A percentile compares a stretch with the other conserved stretches of the same genome.
These are phyloP conservation scores for Selenicereus undatus DNA, from an alignment of 148 eudicot genomes.

Conservation along the genomic window DNA sequence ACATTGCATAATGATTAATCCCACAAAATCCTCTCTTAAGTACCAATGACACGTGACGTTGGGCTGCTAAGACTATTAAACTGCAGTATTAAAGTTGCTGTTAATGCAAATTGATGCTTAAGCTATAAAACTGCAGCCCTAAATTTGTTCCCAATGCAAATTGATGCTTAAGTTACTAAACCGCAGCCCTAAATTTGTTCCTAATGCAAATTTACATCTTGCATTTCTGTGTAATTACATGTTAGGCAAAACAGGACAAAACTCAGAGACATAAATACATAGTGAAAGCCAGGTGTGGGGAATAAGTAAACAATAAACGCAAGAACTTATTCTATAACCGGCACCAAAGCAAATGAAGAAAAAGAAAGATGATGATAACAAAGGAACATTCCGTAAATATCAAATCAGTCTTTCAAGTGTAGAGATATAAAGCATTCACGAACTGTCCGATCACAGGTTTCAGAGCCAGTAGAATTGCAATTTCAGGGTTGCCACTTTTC, in stretches of 20 bases:
- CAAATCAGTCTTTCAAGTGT: constrained; percentile 9
- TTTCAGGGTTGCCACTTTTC: constrained; percentile 13
- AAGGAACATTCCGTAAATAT: constrained; percentile 18
- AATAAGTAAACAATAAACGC: not conserved
- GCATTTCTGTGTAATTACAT: constrained; percentile 18
- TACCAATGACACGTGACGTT: not conserved
- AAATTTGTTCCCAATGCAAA: not conserved
- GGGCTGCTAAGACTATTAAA: constrained; percentile 11
- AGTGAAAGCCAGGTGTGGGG: not conserved
- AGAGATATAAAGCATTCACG: constrained; percentile 13
- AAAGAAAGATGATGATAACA: constrained; percentile 20
- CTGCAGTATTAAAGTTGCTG: not conserved
- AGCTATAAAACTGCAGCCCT: no score
- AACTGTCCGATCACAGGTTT: constrained; percentile 19
- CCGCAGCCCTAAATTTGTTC: no score
- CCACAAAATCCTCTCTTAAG: not conserved
- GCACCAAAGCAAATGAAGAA: constrained; percentile 7
- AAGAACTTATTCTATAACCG: constrained; percentile 27
- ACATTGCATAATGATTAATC: not conserved
- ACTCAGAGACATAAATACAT: not conserved
- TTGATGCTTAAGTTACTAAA: not conserved
- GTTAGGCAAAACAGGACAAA: constrained; percentile 13
- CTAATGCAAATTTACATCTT: constrained; percentile 9
- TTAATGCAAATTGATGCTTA: constrained; percentile 10
- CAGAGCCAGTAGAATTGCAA: constrained; percentile 17